Percentiles rank a stretch among this genome's conserved stretches.
These are phyloP conservation scores for Verticillium tricorpus DNA, from an alignment of 2,329 filamentous ascomycete species.

Conservation along the genomic window DNA sequence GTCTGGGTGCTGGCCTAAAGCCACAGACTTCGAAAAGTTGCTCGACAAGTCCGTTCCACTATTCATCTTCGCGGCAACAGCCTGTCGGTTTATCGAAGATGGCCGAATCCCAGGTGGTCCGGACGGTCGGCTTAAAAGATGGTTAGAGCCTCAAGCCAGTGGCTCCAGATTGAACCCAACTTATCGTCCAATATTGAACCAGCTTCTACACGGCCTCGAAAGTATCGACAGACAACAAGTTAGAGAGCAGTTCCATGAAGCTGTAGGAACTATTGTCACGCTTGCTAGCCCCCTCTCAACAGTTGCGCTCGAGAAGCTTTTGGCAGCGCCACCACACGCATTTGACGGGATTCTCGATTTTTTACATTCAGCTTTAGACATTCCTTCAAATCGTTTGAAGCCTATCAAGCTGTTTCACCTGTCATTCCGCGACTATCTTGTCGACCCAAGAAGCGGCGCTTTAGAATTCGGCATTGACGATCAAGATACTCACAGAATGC, in stretches of 20 bases:
- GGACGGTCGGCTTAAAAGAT: conserved; percentile 13
- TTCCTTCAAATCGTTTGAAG: conserved; percentile 15
- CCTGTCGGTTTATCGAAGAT: conserved; percentile 22
- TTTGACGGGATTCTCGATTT: conserved; percentile 13
- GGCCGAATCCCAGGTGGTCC: conserved; percentile 12
- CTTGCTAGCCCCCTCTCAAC: not conserved
- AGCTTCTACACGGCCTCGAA: not conserved
- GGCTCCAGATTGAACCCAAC: not conserved
- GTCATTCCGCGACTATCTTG: not conserved
- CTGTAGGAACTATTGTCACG: not conserved
- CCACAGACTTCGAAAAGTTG: not conserved
- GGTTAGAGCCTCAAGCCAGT: not conserved
- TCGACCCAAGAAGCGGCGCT: not conserved
- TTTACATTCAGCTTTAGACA: conserved; percentile 28
- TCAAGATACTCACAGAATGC: not conserved
- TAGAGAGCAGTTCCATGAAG: not conserved
- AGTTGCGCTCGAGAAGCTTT: not conserved
- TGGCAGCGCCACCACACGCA: not conserved
- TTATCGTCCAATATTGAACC: not conserved
- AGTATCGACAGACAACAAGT: not conserved
- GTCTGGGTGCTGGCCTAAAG: not conserved
- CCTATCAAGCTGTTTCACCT: conserved; percentile 18
- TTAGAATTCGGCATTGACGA: not conserved
- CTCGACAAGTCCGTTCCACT: conserved; percentile 16
- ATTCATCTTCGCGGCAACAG: conserved; percentile 29